Evolutionary conservation across 768 basidiomycete genomes (phyloP).

Genomic region (Lentinus tigrinus): DNA sequence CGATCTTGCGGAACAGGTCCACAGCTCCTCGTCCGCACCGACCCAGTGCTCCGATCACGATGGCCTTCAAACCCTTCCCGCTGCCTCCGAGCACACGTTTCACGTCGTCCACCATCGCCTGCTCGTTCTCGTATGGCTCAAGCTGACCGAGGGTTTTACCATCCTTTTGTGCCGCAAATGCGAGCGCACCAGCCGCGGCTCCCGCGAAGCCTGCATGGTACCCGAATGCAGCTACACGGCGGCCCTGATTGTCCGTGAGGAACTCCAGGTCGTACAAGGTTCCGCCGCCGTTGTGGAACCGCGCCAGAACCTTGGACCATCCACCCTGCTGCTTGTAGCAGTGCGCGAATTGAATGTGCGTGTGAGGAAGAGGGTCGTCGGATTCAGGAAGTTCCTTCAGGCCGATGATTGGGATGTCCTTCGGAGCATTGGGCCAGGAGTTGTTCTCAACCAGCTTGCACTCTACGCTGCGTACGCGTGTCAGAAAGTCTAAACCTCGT

Average conservation of each 20-base stretch:
- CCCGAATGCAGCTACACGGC: conserved; percentile 96
- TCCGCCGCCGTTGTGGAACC: conserved; percentile 82
- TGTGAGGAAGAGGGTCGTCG: conserved; percentile 80
- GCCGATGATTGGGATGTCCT: conserved; percentile 79
- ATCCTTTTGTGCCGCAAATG: conserved; percentile 63
- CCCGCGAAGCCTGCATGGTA: conserved; percentile 99
- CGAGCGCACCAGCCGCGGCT: conserved; percentile 87
- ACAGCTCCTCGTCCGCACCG: conserved; percentile 94
- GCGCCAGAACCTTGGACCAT: conserved; percentile 82
- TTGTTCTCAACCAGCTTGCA: conserved; percentile 86
- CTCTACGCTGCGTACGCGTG: conserved; percentile 61
- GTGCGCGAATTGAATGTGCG: conserved; percentile 97
- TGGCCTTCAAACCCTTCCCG: conserved; percentile 74
- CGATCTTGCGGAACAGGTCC: conserved; percentile 92
- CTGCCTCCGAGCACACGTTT: conserved; percentile 62
- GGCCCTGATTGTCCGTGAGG: conserved; percentile 76
- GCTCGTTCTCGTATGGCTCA: conserved; percentile 82
- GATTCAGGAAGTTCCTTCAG: conserved; percentile 94
- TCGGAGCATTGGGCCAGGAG: conserved; percentile 83
- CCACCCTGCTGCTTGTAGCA: conserved; percentile 96
- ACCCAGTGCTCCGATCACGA: conserved; percentile 95
- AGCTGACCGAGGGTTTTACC: conserved; percentile 64
- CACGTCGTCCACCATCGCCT: conserved; percentile 77
- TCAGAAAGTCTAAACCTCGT: background rate
- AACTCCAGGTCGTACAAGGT: conserved; percentile 96